Evolutionary conservation across 208 protist species (phyloP).

Genomic region (Endotrypanum monterogeii): DNA sequence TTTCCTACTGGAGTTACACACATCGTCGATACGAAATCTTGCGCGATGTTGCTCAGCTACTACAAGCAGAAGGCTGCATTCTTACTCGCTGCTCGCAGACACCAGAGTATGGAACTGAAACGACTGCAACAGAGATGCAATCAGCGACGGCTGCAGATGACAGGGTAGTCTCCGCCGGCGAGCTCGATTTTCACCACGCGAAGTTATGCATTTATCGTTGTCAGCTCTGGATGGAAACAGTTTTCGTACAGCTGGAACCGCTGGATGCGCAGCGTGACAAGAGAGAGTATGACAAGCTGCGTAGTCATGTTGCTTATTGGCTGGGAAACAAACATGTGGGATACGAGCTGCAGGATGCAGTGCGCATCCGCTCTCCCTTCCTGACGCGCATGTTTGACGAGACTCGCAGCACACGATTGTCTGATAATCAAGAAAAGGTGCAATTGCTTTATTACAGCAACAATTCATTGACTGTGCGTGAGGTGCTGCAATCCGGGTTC

Average conservation of each 20-base stretch:
- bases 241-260: constrained; percentile 45
- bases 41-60: constrained; percentile 26
- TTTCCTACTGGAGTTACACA: constrained; percentile 65
- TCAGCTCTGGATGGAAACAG: constrained; percentile 70
- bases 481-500: constrained; percentile 68
- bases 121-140: not conserved
- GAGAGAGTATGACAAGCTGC: constrained; percentile 48
- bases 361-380: constrained; percentile 47
- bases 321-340: constrained; percentile 45
- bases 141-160: constrained; percentile 4
- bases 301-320: constrained; percentile 40
- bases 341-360: constrained; percentile 44
- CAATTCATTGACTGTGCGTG: constrained; percentile 50
- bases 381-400: constrained; percentile 35
- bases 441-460: constrained; percentile 83
- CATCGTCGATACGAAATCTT: constrained; percentile 49
- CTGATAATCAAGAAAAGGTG: constrained; percentile 37
- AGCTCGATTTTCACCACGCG: not conserved
- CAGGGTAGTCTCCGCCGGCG: constrained; percentile 8
- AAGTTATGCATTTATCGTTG: constrained; percentile 27
- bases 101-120: not conserved
- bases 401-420: constrained; percentile 17
- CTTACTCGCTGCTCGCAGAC: not conserved
- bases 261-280: constrained; percentile 42
- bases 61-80: constrained; percentile 11